phyloP scores from a whole-genome alignment of 306 rosid species.

The Rosa multiflora region DNA sequence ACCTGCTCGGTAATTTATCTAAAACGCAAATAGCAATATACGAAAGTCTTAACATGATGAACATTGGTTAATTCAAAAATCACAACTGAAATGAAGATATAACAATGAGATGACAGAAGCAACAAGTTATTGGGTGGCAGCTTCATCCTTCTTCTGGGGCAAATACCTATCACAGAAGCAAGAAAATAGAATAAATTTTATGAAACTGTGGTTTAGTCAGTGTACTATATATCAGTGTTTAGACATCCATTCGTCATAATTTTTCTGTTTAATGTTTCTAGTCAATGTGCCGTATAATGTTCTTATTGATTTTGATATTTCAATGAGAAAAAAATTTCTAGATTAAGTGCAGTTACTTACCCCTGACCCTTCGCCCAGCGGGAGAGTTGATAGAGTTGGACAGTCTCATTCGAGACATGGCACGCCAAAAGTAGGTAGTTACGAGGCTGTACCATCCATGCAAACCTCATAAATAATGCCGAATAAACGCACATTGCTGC shows the following conservation, averaged over 20 bases:
- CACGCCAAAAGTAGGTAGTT: slow-evolving; percentile 63
- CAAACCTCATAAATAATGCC: slow-evolving; percentile 65
- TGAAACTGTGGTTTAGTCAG: background rate
- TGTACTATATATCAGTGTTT: background rate
- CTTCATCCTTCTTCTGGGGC: slow-evolving; percentile 48
- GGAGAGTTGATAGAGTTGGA: slow-evolving; percentile 65
- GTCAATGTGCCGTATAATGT: background rate
- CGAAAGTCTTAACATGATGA: slow-evolving; percentile 4
- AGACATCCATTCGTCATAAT: background rate
- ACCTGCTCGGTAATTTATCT: slow-evolving; percentile 1
- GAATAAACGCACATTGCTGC: slow-evolving; percentile 75
- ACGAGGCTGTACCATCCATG: slow-evolving; percentile 78
- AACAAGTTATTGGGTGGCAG: slow-evolving; percentile 40
- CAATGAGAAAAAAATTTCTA: background rate
- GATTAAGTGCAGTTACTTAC: slow-evolving; percentile 23
- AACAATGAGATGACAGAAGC: slow-evolving; percentile 5
- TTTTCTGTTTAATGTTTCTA: background rate
- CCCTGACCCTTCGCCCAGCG: slow-evolving; percentile 67
- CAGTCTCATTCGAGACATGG: slow-evolving; percentile 70
- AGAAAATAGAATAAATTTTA: background rate
- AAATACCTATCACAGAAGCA: slow-evolving; percentile 41
- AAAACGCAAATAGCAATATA: background rate
- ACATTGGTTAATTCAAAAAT: background rate
- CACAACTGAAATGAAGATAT: background rate
- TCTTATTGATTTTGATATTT: background rate